These are phyloP conservation scores for Tolypocladium ovalisporum DNA, from an alignment of 2,329 filamentous ascomycete species.

Conservation along the genomic window DNA sequence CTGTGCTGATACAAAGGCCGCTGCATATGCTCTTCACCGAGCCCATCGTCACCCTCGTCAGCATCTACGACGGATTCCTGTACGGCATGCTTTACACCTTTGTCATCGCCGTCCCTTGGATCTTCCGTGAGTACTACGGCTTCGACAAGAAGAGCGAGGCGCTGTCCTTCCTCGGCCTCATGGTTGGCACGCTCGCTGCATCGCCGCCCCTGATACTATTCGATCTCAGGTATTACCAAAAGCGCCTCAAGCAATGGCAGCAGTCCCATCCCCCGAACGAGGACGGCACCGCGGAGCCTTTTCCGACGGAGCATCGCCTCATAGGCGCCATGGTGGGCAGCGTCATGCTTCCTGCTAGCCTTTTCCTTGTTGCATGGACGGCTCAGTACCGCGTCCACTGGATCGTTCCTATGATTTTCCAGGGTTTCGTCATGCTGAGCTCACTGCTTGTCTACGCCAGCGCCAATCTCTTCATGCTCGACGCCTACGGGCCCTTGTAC, in stretches of 20 bases:
- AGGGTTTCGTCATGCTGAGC: slow-evolving; percentile 13
- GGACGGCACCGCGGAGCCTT: slow-evolving; percentile 34
- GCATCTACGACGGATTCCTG: slow-evolving; percentile 55
- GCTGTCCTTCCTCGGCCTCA: slow-evolving; percentile 57
- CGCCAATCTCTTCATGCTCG: slow-evolving; percentile 16
- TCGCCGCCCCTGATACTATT: slow-evolving; percentile 24
- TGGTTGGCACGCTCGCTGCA: slow-evolving; percentile 52
- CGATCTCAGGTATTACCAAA: slow-evolving; percentile 46
- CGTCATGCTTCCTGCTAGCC: slow-evolving; percentile 48
- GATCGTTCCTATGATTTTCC: slow-evolving; percentile 14
- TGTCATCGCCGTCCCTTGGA: slow-evolving; percentile 53
- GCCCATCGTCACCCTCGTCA: slow-evolving; percentile 56
- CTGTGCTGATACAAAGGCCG: slow-evolving; percentile 46
- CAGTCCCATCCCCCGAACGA: slow-evolving; percentile 22
- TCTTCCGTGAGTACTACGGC: slow-evolving; percentile 49
- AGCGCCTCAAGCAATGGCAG: slow-evolving; percentile 35
- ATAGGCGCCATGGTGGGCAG: slow-evolving; percentile 51
- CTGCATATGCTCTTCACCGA: slow-evolving; percentile 61
- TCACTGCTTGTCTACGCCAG: slow-evolving; percentile 17
- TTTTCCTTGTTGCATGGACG: slow-evolving; percentile 64
- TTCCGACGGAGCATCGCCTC: slow-evolving; percentile 54
- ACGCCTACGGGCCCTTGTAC: slow-evolving; percentile 16
- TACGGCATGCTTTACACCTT: slow-evolving; percentile 49
- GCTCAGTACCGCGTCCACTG: slow-evolving; percentile 12
- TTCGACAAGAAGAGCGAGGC: slow-evolving; percentile 51